Percentiles rank a stretch among this genome's conserved stretches.
phyloP scores from a whole-genome alignment of 2,329 filamentous ascomycete species.

The Westerdykella aurantiaca region DNA sequence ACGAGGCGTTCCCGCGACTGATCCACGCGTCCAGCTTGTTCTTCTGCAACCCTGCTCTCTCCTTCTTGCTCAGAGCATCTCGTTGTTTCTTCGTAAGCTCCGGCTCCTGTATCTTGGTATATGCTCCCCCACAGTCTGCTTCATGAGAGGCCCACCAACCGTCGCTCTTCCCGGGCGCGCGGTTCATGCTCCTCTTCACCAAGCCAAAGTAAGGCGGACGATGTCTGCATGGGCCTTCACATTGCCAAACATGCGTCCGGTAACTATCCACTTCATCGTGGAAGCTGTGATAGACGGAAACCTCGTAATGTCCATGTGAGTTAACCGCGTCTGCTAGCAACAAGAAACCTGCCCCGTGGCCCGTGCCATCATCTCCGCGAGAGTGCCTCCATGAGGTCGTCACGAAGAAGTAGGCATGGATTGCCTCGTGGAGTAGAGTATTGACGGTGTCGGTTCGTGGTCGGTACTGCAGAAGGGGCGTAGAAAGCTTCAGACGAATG shows the following conservation, averaged over 20 bases:
- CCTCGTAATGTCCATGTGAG: conserved; percentile 37
- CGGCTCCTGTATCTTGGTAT: conserved; percentile 40
- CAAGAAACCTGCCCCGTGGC: conserved; percentile 41
- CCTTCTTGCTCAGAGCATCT: conserved; percentile 34
- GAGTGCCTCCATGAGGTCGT: conserved; percentile 41
- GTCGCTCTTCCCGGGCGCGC: conserved; percentile 39
- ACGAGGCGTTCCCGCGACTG: conserved; percentile 11
- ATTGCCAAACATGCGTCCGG: conserved; percentile 43
- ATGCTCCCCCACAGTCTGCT: conserved; percentile 39
- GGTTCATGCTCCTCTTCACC: conserved; percentile 44
- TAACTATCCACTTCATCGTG: conserved; percentile 45
- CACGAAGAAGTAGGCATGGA: conserved; percentile 45
- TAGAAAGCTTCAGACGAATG: conserved; percentile 41
- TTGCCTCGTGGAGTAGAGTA: conserved; percentile 42
- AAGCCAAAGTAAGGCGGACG: conserved; percentile 40
- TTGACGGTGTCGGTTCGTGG: conserved; percentile 41
- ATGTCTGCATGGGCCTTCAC: conserved; percentile 37
- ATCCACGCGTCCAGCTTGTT: conserved; percentile 43
- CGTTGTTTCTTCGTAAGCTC: conserved; percentile 40
- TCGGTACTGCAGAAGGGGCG: conserved; percentile 41
- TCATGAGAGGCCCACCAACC: conserved; percentile 39
- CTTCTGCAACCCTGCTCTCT: conserved; percentile 40
- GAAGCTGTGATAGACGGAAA: conserved; percentile 43
- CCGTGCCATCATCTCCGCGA: conserved; percentile 39
- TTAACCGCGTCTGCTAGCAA: conserved; percentile 43